Percentiles rank a stretch among this genome's conserved stretches.
phyloP scores from a whole-genome alignment of 75 land plant genomes.

The Pinus taeda region DNA sequence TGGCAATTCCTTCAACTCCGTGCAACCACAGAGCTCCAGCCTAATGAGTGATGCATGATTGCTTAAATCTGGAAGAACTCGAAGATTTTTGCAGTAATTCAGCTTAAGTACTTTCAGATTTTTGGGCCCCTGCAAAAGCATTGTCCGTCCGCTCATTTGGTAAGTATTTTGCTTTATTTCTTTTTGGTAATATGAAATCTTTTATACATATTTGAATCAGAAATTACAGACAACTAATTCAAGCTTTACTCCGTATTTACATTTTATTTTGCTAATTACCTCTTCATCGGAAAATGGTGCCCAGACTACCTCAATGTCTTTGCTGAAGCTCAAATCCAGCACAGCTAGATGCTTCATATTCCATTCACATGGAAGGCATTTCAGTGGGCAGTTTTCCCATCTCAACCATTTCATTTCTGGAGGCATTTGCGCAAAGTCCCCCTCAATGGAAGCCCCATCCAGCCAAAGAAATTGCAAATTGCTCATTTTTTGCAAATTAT shows the following conservation, averaged over 20 bases:
- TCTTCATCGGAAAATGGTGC: background rate
- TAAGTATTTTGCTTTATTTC: background rate
- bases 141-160: background rate
- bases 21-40: constrained; percentile 19
- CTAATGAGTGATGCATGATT: constrained; percentile 8
- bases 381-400: constrained; percentile 15
- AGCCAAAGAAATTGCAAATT: constrained; percentile 14
- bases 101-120: constrained; percentile 3
- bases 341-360: constrained; percentile 10
- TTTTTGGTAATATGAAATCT: background rate
- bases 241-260: background rate
- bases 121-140: constrained; percentile 1
- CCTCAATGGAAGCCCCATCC: constrained; percentile 9
- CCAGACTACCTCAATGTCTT: constrained; percentile 6
- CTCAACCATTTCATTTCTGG: constrained; percentile 8
- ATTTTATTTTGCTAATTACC: background rate
- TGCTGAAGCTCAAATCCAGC: constrained; percentile 7
- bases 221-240: background rate
- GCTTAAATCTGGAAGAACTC: background rate
- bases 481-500: background rate
- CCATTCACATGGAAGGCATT: constrained; percentile 10
- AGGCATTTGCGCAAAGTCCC: constrained; percentile 12
- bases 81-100: constrained; percentile 5
- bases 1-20: constrained; percentile 9
- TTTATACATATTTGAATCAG: background rate